A percentile compares a stretch with the other conserved stretches of the same genome.
Evolutionary conservation across 1,284 basidiomycete genomes (phyloP).

Genomic region (Apiotrichum laibachii): DNA sequence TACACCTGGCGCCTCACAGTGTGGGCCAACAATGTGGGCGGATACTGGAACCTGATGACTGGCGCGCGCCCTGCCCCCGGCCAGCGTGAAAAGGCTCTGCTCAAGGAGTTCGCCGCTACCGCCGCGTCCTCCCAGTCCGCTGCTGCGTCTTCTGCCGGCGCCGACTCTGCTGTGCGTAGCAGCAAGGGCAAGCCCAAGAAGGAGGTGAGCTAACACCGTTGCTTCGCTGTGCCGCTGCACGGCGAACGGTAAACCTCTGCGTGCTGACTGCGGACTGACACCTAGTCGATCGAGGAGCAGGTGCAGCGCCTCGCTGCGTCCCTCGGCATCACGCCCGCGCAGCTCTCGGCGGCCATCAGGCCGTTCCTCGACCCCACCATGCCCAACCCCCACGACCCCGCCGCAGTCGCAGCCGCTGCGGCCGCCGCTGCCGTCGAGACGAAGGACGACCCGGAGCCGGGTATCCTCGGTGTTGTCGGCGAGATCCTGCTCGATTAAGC

Average conservation of each 20-base stretch:
- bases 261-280: not conserved
- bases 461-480: constrained; percentile 42
- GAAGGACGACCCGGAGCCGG: constrained; percentile 22
- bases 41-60: constrained; percentile 50
- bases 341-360: constrained; percentile 45
- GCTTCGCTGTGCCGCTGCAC: no score
- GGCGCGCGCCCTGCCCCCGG: constrained; percentile 29
- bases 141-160: no score
- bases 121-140: no score
- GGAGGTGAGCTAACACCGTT: not conserved
- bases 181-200: not conserved
- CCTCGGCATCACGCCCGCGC: constrained; percentile 48
- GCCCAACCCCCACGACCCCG: constrained; percentile 37
- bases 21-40: constrained; percentile 47
- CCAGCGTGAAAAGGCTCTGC: constrained; percentile 4
- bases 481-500: constrained; percentile 48
- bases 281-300: constrained; percentile 40
- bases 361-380: constrained; percentile 49
- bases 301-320: constrained; percentile 44
- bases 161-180: no score
- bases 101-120: no score
- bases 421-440: constrained; percentile 12
- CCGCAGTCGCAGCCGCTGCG: constrained; percentile 15
- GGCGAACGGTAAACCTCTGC: no score
- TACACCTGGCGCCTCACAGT: constrained; percentile 49